phyloP scores from a whole-genome alignment of 345 rosid species.

The Euphorbia lathyris region DNA sequence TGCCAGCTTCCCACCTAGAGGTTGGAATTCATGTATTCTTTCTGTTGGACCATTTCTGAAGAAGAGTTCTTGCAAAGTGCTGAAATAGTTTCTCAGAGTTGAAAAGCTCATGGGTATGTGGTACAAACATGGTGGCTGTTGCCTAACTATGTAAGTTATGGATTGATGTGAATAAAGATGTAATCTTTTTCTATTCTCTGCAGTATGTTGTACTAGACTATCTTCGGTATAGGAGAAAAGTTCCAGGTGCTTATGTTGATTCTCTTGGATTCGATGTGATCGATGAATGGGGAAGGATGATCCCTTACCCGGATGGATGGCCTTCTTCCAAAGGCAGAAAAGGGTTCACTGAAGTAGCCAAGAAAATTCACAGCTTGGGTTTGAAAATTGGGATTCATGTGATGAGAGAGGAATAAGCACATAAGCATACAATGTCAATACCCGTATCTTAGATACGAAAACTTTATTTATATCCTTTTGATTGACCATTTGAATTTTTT shows the following conservation, averaged over 20 bases:
- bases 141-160: background rate
- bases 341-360: conserved; percentile 77
- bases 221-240: conserved; percentile 90
- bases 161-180: background rate
- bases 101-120: conserved; percentile 68
- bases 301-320: conserved; percentile 84
- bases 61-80: conserved; percentile 77
- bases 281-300: conserved; percentile 90
- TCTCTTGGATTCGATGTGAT: conserved; percentile 86
- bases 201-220: conserved; percentile 96
- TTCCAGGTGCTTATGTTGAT: conserved; percentile 62
- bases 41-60: conserved; percentile 84
- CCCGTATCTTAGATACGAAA: conserved; percentile 57
- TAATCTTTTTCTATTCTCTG: conserved; percentile 1
- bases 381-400: conserved; percentile 93
- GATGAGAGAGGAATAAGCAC: conserved; percentile 92
- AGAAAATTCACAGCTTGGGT: conserved; percentile 75
- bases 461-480: conserved; percentile 57
- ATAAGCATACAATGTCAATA: conserved; percentile 79
- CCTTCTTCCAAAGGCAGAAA: conserved; percentile 81
- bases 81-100: conserved; percentile 53
- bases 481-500: too few relatives aligned
- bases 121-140: conserved; percentile 30
- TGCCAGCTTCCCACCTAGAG: conserved; percentile 82
- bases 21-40: conserved; percentile 95